phyloP scores from a whole-genome alignment of 805 yeast genomes.

The Kodamaea hsintzibuensis region DNA sequence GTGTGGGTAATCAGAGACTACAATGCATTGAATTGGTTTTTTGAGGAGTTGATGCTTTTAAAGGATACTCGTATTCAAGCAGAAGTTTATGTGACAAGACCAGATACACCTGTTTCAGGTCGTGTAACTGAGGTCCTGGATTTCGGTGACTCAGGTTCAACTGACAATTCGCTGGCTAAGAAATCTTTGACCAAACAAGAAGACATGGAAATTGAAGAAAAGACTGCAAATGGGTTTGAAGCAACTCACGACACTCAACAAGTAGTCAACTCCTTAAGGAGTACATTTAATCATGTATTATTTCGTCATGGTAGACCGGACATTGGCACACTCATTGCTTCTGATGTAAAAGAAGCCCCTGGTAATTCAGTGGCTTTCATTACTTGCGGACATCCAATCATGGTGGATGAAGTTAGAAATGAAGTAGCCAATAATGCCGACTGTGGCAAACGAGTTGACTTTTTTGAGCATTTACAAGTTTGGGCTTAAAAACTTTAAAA shows the following conservation, averaged over 20 bases:
- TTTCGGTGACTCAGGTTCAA: neutral
- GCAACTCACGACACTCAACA: neutral
- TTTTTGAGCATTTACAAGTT: conserved; percentile 47
- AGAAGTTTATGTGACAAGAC: conserved; percentile 31
- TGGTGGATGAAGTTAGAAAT: conserved; percentile 58
- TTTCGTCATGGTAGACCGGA: conserved; percentile 44
- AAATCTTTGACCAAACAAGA: neutral
- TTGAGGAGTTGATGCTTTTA: conserved; percentile 38
- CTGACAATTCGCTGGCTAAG: neutral
- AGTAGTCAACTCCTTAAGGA: neutral
- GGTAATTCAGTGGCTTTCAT: conserved; percentile 50
- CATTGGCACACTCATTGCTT: conserved; percentile 36
- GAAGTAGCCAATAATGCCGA: conserved; percentile 44
- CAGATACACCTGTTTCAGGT: conserved; percentile 12
- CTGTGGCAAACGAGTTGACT: conserved; percentile 54
- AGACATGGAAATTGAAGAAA: neutral
- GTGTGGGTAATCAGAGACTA: conserved; percentile 64
- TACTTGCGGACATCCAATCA: conserved; percentile 61
- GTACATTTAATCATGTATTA: conserved; percentile 11
- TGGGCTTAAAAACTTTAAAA: conserved; percentile 6
- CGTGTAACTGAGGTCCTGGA: neutral
- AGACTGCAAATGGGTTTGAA: neutral
- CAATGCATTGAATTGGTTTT: conserved; percentile 49
- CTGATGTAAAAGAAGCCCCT: conserved; percentile 34
- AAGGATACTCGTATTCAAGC: conserved; percentile 29